Base-by-base conservation (phyloP, 2,329 filamentous ascomycete genomes). In the Exophiala aquamarina region DNA sequence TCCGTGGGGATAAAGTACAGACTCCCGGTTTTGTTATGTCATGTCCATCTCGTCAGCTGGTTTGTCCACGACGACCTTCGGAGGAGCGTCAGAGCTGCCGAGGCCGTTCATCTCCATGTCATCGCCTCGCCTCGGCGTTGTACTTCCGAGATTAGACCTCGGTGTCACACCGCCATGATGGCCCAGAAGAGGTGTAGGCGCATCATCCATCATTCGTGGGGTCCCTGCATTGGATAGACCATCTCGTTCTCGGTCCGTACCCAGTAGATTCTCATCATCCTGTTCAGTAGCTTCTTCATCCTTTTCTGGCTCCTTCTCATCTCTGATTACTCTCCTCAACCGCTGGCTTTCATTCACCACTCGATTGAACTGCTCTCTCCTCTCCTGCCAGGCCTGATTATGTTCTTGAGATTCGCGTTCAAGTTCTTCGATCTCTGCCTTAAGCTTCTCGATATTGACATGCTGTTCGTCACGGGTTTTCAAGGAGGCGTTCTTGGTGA, bases 261-360 rank as follows among this genome's bases (percentile, higher is more conserved):
- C 49, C 15, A 53, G 33, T 4, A 71, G 77, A 29, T 83, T 82
- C 57, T 84, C 75, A 3, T 71, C 75, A 52, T 78, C 84, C 13
- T 74, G 79, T 38, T 82, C 84, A 55, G 89, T 77, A 69, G 95
- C 90, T 0, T 93, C 88, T 69, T 95, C 90, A 66, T 95, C 91
- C 28, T 44, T 44, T 5, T 55, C 56, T 8, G 50, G 52, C 44
- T 59, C 58, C 70, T 95, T 95, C 74, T 96, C 92, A 62, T 95
- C 91, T 51, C 90, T 83, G 62, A 97, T 95, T 65, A 94, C 77
- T 39, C 88, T 78, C 48, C 91, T 76, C 66, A 97, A 77, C 55
- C 88, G 78, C 79, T 87, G 87, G n/a, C 89, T 89, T 71, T 96
- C 92, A 50, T 91, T 87, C 64, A 95, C 87, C 61, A 97, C 91